Base-by-base conservation (phyloP, 1,139 yeast species). In the Hyphopichia buzzinii region DNA sequence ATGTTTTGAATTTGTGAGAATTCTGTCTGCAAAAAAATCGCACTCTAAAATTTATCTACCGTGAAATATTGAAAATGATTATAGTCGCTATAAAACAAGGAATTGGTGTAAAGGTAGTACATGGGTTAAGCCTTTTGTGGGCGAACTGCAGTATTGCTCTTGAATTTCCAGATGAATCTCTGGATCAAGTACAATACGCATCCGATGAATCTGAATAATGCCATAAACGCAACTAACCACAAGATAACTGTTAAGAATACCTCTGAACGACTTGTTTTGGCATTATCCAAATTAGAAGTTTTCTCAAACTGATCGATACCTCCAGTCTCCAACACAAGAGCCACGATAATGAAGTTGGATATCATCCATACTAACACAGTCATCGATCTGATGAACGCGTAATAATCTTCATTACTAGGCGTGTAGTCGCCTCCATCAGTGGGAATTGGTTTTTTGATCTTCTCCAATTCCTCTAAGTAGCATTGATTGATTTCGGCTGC, bases 141-240 rank as follows among this genome's bases (percentile, higher is more conserved):
- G 11, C 28, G 31, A 11, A 27, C 15, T 17, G 31, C 31, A 12
- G 35, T 33, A n/a, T 33, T 33, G 10, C 45, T 47, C 35, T 43
- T 58, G 48, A 61, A 59, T 26, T 43, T 47, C 22, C 54, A 46
- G 17, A 51, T 43, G 38, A 60, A 49, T 47, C 75, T 59, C 43
- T 59, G 65, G 2, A 74, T 45, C 62, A 84, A 71, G 54, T 84
- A 86, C 28, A 74, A 53, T 7, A 72, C 49, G 47, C 90, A 81
- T 2, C 95, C 95, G 30, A 80, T 47, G 44, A 86, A 76, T 43
- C 95, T 64, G 58, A 86, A 77, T 4, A 81, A 66, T 2, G 95
- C 94, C 75, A 85, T 72, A 35, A 83, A 74, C 1, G 95, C 95
- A 32, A 85, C 94, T 39, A 84, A 64, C 92, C 95, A 85, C 43